Percentiles rank a stretch among this genome's conserved stretches.
Conservation (phyloP, 371 early-diverging fungal genomes). For the Dichotomocladium elegans region DNA sequence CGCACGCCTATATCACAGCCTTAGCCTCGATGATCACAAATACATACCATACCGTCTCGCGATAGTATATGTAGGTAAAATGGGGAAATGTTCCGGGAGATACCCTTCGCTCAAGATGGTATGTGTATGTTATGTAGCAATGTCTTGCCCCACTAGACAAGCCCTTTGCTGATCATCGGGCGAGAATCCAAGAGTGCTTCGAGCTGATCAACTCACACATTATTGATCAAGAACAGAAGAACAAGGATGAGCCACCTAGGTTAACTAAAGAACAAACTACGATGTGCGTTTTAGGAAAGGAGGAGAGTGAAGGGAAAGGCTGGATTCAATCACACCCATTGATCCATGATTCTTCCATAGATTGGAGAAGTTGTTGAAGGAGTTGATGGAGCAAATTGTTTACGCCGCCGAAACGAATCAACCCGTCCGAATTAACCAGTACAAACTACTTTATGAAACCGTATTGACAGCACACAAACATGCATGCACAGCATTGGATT, state of each 20-base stretch:
- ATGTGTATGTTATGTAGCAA: conserved; percentile 24
- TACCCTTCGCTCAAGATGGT: background rate
- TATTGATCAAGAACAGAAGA: background rate
- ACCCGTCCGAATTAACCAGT: background rate
- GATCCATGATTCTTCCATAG: background rate
- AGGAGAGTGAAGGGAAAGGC: no score
- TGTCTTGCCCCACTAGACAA: conserved; percentile 43
- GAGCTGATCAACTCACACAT: conserved; percentile 29
- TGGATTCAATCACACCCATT: no score
- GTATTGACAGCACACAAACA: no score
- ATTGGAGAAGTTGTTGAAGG: background rate
- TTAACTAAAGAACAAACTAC: background rate
- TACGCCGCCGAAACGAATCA: background rate
- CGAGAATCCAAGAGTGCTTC: conserved; percentile 43
- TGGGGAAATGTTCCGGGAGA: background rate
- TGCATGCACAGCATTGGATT: no score
- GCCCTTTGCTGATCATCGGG: conserved; percentile 33
- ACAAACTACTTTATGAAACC: background rate
- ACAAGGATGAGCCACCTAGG: background rate
- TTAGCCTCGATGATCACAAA: conserved; percentile 43
- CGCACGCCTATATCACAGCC: conserved; percentile 43
- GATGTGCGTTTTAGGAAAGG: background rate
- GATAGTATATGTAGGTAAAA: conserved; percentile 42
- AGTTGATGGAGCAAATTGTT: background rate
- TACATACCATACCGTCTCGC: conserved; percentile 59